These are phyloP conservation scores for Chrysanthemum makinoi DNA, from an alignment of 129 eudicot species.

Conservation along the genomic window DNA sequence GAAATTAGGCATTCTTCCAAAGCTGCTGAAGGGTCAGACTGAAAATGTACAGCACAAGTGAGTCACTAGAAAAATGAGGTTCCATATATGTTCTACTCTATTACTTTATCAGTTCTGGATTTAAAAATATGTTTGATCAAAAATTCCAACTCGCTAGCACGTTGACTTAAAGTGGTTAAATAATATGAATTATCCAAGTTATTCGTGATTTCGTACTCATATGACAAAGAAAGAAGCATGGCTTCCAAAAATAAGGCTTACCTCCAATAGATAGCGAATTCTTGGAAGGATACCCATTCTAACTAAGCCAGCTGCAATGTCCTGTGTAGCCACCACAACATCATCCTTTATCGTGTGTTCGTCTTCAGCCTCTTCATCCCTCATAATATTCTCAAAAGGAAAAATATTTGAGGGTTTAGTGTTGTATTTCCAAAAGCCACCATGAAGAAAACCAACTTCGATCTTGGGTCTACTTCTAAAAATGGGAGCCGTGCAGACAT, in stretches of 20 bases:
- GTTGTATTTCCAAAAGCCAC: slow-evolving; percentile 97
- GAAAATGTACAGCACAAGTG: slow-evolving; percentile 16
- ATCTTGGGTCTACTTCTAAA: slow-evolving; percentile 88
- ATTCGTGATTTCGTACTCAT: background rate
- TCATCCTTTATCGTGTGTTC: slow-evolving; percentile 93
- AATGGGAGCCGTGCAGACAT: slow-evolving; percentile 73
- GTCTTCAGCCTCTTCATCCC: slow-evolving; percentile 49
- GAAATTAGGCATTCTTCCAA: slow-evolving; percentile 78
- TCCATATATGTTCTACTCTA: no score
- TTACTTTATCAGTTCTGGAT: no score
- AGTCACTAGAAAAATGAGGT: no score
- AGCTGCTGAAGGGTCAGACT: slow-evolving; percentile 76
- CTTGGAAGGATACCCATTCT: slow-evolving; percentile 90
- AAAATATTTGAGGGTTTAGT: slow-evolving; percentile 73
- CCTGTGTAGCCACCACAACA: slow-evolving; percentile 84
- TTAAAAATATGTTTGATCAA: no score
- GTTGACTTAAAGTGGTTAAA: no score
- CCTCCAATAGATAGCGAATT: slow-evolving; percentile 80
- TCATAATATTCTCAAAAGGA: slow-evolving; percentile 40
- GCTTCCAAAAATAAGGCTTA: slow-evolving; percentile 22
- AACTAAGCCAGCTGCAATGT: slow-evolving; percentile 85
- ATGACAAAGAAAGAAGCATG: background rate
- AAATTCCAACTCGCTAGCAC: no score
- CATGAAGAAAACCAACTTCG: slow-evolving; percentile 75
- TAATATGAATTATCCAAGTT: no score